Evolutionary conservation across 176 grass and related monocot species (phyloP).

Genomic region (Carex scoparia): DNA sequence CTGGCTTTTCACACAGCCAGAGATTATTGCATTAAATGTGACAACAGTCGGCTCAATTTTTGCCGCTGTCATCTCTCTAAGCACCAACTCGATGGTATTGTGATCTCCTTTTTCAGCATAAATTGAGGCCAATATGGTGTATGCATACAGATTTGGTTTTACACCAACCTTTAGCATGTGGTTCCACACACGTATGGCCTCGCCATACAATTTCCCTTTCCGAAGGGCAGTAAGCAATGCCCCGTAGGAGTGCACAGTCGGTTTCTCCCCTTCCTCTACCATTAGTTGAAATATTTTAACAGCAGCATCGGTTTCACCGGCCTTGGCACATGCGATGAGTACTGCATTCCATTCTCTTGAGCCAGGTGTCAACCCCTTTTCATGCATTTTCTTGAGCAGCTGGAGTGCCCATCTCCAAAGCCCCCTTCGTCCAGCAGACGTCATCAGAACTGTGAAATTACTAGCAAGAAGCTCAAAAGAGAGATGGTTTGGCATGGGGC

Average conservation of each 20-base stretch:
- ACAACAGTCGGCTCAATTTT: conserved; percentile 64
- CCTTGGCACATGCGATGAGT: conserved; percentile 81
- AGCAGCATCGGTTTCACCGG: conserved; percentile 48
- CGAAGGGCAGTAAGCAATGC: conserved; percentile 71
- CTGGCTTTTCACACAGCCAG: conserved; percentile 41
- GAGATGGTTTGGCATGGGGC: conserved; percentile 62
- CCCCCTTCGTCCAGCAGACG: conserved; percentile 56
- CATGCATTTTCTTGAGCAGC: conserved; percentile 79
- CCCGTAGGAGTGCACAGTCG: conserved; percentile 64
- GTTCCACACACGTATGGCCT: conserved; percentile 61
- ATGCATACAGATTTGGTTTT: conserved; percentile 72
- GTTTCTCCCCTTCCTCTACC: conserved; percentile 61
- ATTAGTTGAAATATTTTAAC: conserved; percentile 72
- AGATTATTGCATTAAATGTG: conserved; percentile 89
- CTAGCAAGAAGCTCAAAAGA: conserved; percentile 64
- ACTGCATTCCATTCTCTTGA: conserved; percentile 78
- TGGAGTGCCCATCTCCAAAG: conserved; percentile 71
- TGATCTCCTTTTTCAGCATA: conserved; percentile 57
- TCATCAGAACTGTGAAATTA: conserved; percentile 71
- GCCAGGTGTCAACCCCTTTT: conserved; percentile 66
- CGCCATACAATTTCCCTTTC: conserved; percentile 73
- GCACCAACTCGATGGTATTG: conserved; percentile 40
- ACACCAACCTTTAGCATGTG: conserved; percentile 75
- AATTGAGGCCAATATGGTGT: conserved; percentile 69
- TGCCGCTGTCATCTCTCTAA: conserved; percentile 48